Conservation (phyloP, 306 rosid species). For the Ormosia semicastrata region DNA sequence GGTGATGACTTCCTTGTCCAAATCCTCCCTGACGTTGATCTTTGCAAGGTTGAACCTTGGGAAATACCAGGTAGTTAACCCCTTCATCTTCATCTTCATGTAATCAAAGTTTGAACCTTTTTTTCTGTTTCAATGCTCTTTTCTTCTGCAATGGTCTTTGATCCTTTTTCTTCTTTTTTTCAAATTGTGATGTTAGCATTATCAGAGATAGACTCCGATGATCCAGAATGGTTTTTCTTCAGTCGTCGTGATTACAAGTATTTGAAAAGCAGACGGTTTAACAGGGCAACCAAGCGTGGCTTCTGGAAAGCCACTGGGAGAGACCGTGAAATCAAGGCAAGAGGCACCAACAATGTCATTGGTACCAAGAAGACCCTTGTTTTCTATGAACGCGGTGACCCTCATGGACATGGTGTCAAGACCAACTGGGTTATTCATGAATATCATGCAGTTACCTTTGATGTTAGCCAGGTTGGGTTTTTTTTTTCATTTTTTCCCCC, state of each 20-base stretch:
- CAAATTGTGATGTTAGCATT: conserved; percentile 18
- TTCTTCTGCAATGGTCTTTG: neutral
- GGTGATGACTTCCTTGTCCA: conserved; percentile 1
- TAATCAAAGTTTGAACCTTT: neutral
- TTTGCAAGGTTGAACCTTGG: conserved; percentile 55
- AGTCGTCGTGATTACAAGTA: conserved; percentile 38
- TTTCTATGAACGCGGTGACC: conserved; percentile 40
- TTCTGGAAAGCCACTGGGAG: conserved; percentile 72
- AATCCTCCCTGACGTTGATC: conserved; percentile 45
- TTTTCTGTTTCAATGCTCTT: neutral
- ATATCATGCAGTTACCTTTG: conserved; percentile 31
- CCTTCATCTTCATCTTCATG: neutral
- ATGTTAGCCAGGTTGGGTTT: conserved; percentile 38
- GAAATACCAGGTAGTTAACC: conserved; percentile 44
- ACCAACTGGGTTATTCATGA: conserved; percentile 75
- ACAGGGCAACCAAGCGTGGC: conserved; percentile 53
- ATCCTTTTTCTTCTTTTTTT: neutral
- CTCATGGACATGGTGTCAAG: neutral
- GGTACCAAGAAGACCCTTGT: conserved; percentile 70
- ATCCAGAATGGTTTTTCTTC: conserved; percentile 66
- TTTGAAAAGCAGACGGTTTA: conserved; percentile 20
- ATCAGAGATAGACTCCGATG: conserved; percentile 39
- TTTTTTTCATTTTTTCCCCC: neutral
- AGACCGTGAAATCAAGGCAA: conserved; percentile 33
- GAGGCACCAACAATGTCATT: conserved; percentile 28